A percentile compares a stretch with the other conserved stretches of the same genome.
Conservation (phyloP, 2,329 filamentous ascomycete genomes). For the Cercospora canescens region DNA sequence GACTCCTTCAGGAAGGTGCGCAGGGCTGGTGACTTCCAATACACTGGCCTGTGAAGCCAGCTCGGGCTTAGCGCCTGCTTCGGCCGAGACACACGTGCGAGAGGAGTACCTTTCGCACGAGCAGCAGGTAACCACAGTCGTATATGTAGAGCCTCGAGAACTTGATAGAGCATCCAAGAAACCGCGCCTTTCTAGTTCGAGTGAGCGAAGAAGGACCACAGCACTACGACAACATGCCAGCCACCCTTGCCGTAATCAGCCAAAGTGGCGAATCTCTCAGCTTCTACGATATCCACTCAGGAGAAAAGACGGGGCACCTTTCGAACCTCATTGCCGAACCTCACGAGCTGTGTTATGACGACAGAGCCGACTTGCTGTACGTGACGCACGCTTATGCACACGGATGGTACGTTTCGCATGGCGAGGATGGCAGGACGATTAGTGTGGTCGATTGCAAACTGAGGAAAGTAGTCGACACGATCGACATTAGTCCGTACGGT, state of each 20-base stretch:
- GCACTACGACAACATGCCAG: neutral
- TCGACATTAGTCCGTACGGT: neutral
- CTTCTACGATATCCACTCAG: neutral
- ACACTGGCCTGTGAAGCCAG: neutral
- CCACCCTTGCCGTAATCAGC: neutral
- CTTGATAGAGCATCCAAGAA: neutral
- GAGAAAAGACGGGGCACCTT: neutral
- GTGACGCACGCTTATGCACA: neutral
- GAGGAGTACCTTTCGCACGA: neutral
- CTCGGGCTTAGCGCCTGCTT: neutral
- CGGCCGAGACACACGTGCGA: neutral
- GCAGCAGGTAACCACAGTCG: neutral
- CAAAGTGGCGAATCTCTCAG: neutral
- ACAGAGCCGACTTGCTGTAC: neutral
- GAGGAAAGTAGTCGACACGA: neutral
- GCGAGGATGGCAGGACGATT: neutral
- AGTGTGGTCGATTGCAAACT: neutral
- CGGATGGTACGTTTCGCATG: neutral
- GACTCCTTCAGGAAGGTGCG: neutral
- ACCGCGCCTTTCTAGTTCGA: too few relatives aligned
- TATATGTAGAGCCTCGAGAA: neutral
- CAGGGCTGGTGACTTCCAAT: neutral
- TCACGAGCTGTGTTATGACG: neutral
- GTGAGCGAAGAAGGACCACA: neutral
- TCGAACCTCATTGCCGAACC: neutral